Evolutionary conservation across 2,329 filamentous ascomycete species (phyloP).

Genomic region (Lithohypha guttulata): DNA sequence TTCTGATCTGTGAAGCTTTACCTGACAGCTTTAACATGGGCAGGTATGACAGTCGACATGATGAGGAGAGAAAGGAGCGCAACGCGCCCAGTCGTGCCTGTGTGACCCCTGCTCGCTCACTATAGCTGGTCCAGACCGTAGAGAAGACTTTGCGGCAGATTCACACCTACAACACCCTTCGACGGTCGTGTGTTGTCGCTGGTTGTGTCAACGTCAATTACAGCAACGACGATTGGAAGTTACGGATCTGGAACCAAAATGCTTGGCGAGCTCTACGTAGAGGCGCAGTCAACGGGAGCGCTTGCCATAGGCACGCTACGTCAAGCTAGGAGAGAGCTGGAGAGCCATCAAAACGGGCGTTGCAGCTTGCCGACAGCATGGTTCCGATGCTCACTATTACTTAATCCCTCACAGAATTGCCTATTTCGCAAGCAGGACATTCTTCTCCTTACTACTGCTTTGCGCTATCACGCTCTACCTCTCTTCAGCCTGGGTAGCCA

Average conservation of each 20-base stretch:
- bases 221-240: slow-evolving; percentile 8
- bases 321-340: slow-evolving; percentile 7
- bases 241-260: slow-evolving; percentile 8
- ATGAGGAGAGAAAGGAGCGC: slow-evolving; percentile 14
- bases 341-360: not conserved
- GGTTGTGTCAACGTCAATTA: slow-evolving; percentile 1
- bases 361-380: not conserved
- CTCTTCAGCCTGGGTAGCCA: slow-evolving; percentile 4
- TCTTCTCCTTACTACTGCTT: no score
- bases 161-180: not conserved
- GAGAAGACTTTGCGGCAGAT: not conserved
- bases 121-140: slow-evolving; percentile 6
- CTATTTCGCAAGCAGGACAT: no score
- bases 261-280: slow-evolving; percentile 6
- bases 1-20: slow-evolving; percentile 21
- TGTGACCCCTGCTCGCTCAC: not conserved
- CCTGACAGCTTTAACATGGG: slow-evolving; percentile 27
- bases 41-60: slow-evolving; percentile 26
- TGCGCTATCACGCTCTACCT: no score
- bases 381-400: no score
- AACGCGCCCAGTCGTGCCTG: slow-evolving; percentile 6
- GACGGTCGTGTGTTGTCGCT: slow-evolving; percentile 6
- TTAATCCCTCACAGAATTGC: no score
- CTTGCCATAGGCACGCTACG: not conserved
- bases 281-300: slow-evolving; percentile 1